A percentile compares a stretch with the other conserved stretches of the same genome.
Conservation (phyloP, 257 asterid species). For the Ocimum tenuiflorum region DNA sequence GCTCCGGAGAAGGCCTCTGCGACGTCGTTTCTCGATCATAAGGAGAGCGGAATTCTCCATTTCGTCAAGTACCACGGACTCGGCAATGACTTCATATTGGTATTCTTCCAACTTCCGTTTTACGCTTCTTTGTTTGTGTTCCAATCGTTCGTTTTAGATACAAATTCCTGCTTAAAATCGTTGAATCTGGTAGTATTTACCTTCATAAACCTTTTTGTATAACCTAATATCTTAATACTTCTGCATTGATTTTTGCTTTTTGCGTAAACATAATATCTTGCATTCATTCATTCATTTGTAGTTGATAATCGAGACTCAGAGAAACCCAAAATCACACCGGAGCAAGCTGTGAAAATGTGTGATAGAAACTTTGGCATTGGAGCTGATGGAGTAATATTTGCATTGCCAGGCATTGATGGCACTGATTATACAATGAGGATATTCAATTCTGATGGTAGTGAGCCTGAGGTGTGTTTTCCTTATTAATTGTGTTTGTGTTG, state of each 20-base stretch:
- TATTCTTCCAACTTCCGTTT: constrained; percentile 17
- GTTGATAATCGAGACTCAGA: constrained; percentile 72
- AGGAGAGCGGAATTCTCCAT: constrained; percentile 1
- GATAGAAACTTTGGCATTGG: constrained; percentile 90
- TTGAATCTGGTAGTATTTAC: too few species aligned
- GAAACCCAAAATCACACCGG: constrained; percentile 76
- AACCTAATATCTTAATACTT: too few species aligned
- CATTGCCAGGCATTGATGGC: constrained; percentile 69
- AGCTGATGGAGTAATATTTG: constrained; percentile 93
- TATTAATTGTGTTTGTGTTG: neutral
- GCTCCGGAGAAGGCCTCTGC: constrained; percentile 33
- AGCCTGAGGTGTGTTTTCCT: constrained; percentile 65
- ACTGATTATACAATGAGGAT: constrained; percentile 92
- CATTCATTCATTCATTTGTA: constrained; percentile 19
- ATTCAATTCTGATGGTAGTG: constrained; percentile 92
- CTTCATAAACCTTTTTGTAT: too few species aligned
- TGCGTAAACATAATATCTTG: too few species aligned
- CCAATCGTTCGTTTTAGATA: too few species aligned
- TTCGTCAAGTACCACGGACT: too few species aligned
- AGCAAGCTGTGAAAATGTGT: constrained; percentile 76
- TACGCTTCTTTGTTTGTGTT: neutral
- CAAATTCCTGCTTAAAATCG: too few species aligned
- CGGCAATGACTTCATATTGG: constrained; percentile 29
- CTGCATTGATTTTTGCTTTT: neutral
- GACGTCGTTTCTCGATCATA: constrained; percentile 49